Percentiles rank a stretch among this genome's conserved stretches.
phyloP scores from a whole-genome alignment of 2,329 filamentous ascomycete genomes.

The Cordyceps farinosa region DNA sequence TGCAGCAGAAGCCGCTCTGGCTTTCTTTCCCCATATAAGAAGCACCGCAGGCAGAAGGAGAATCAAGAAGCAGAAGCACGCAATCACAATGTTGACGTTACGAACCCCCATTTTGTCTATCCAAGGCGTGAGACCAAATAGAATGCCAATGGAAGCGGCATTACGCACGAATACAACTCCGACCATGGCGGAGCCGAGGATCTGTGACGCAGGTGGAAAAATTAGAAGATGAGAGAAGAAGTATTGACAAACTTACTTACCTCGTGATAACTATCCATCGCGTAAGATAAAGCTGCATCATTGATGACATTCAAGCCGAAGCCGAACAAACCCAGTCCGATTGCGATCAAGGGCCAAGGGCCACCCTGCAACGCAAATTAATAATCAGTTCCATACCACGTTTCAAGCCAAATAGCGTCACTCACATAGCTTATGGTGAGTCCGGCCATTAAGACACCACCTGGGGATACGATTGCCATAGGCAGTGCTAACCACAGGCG shows the following conservation, averaged over 20 bases:
- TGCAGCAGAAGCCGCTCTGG: neutral
- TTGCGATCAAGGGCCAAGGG: conserved; percentile 23
- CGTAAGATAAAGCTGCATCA: conserved; percentile 35
- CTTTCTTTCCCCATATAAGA: conserved; percentile 25
- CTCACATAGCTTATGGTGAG: conserved; percentile 19
- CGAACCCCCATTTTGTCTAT: conserved; percentile 22
- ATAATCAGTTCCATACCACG: neutral
- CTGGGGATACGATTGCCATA: conserved; percentile 26
- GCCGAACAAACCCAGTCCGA: conserved; percentile 24
- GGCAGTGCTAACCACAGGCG: conserved; percentile 39
- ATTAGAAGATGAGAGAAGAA: neutral
- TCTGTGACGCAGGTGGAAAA: conserved; percentile 14
- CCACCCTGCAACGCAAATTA: conserved; percentile 20
- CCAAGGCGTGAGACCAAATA: conserved; percentile 24
- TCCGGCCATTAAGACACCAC: conserved; percentile 34
- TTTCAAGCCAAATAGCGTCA: neutral
- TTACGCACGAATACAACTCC: conserved; percentile 25
- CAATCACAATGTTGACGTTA: conserved; percentile 22
- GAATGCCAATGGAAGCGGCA: conserved; percentile 21
- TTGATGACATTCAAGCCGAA: conserved; percentile 33
- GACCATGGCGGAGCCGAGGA: conserved; percentile 24
- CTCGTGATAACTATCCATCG: conserved; percentile 35
- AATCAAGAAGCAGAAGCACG: conserved; percentile 16
- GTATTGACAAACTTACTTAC: conserved; percentile 20
- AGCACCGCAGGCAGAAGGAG: conserved; percentile 21